Evolutionary conservation across 2,329 filamentous ascomycete species (phyloP).

Genomic region (Epichloe uncinata): DNA sequence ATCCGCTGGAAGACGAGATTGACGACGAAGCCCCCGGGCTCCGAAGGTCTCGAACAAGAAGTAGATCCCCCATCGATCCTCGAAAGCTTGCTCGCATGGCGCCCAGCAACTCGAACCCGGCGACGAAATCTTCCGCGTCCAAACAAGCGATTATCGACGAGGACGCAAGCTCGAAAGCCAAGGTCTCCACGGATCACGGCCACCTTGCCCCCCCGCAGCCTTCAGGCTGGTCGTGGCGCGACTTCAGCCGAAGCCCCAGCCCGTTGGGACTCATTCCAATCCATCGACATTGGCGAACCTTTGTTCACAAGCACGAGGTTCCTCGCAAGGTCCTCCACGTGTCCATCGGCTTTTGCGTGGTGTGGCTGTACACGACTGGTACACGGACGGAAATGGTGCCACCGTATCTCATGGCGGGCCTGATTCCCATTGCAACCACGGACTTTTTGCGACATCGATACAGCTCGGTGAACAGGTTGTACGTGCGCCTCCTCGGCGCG

Average conservation of each 20-base stretch:
- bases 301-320: slow-evolving; percentile 95
- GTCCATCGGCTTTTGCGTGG: slow-evolving; percentile 88
- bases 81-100: slow-evolving; percentile 41
- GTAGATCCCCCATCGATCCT: slow-evolving; percentile 51
- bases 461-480: slow-evolving; percentile 69
- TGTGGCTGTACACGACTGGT: slow-evolving; percentile 72
- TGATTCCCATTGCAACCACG: slow-evolving; percentile 71
- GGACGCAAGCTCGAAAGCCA: slow-evolving; percentile 19
- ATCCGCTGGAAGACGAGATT: slow-evolving; percentile 35
- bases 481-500: slow-evolving; percentile 72
- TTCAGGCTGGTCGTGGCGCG: slow-evolving; percentile 63
- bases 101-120: slow-evolving; percentile 29
- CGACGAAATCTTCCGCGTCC: slow-evolving; percentile 13
- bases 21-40: slow-evolving; percentile 29
- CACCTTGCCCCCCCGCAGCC: slow-evolving; percentile 56
- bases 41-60: slow-evolving; percentile 55
- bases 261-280: slow-evolving; percentile 91
- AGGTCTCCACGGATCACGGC: slow-evolving; percentile 36
- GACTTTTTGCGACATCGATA: slow-evolving; percentile 78
- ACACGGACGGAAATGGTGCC: slow-evolving; percentile 60
- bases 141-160: slow-evolving; percentile 12
- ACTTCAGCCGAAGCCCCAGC: slow-evolving; percentile 82
- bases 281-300: slow-evolving; percentile 77
- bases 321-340: slow-evolving; percentile 88
- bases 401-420: slow-evolving; percentile 65